A percentile compares a stretch with the other conserved stretches of the same genome.
Conservation (phyloP, 345 rosid species). For the Bruguiera sexangula region DNA sequence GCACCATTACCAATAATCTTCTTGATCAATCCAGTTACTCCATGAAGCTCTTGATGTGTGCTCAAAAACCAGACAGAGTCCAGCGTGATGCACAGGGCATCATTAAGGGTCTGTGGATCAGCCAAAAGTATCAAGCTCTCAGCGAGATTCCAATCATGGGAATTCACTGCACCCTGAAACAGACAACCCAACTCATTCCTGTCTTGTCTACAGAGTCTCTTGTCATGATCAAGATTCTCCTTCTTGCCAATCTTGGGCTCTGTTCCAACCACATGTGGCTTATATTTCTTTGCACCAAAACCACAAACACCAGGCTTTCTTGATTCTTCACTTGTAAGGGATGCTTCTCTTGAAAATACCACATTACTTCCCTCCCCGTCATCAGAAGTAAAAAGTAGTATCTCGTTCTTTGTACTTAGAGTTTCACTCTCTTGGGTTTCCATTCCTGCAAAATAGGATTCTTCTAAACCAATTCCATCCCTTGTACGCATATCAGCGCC, state of each 20-base stretch:
- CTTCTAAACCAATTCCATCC: constrained; percentile 38
- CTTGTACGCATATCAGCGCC: constrained; percentile 25
- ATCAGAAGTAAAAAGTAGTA: constrained; percentile 31
- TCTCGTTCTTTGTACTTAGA: constrained; percentile 31
- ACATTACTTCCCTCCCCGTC: constrained; percentile 50
- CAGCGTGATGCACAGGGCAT: constrained; percentile 75
- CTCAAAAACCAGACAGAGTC: constrained; percentile 93
- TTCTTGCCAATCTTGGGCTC: constrained; percentile 41
- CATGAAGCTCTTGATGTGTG: constrained; percentile 56
- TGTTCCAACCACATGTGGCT: constrained; percentile 24
- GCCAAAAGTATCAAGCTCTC: constrained; percentile 66
- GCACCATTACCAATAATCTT: constrained; percentile 78
- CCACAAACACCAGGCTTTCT: constrained; percentile 36
- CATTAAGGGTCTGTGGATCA: constrained; percentile 81
- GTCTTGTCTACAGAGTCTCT: constrained; percentile 67
- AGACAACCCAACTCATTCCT: constrained; percentile 70
- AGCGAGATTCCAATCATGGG: constrained; percentile 83
- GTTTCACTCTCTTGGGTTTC: constrained; percentile 42
- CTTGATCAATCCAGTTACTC: constrained; percentile 65
- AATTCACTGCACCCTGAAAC: constrained; percentile 77
- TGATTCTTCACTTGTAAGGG: constrained; percentile 43
- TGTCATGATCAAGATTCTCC: constrained; percentile 47
- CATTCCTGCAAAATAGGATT: constrained; percentile 38
- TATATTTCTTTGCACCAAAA: constrained; percentile 46
- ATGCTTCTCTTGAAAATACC: constrained; percentile 60